Percentiles rank a stretch among this genome's conserved stretches.
Evolutionary conservation across 2,329 filamentous ascomycete species (phyloP).

Genomic region (Aspergillus neoniger): DNA sequence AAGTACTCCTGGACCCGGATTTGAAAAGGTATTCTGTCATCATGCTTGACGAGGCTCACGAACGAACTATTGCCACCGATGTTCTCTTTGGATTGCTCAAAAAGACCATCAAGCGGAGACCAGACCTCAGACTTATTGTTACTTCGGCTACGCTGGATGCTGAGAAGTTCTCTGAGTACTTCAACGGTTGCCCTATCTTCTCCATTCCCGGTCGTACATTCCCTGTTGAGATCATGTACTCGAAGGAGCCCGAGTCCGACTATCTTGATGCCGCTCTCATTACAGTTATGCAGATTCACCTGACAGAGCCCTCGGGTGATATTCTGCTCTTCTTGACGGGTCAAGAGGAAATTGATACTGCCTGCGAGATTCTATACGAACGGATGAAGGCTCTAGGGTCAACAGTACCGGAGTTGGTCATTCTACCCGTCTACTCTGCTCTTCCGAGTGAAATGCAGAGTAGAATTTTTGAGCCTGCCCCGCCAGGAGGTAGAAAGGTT

Average conservation of each 20-base stretch:
- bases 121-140: slow-evolving; percentile 91
- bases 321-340: slow-evolving; percentile 97
- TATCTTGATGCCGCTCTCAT: slow-evolving; percentile 93
- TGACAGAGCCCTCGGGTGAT: slow-evolving; percentile 88
- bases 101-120: slow-evolving; percentile 81
- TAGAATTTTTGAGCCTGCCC: slow-evolving; percentile 90
- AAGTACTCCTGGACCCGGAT: slow-evolving; percentile 89
- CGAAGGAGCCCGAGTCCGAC: slow-evolving; percentile 89
- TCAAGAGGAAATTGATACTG: slow-evolving; percentile 95
- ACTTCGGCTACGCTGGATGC: slow-evolving; percentile 96
- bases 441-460: slow-evolving; percentile 93
- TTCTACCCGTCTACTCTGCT: slow-evolving; percentile 93
- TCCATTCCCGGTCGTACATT: slow-evolving; percentile 93
- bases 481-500: slow-evolving; percentile 82
- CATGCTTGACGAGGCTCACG: slow-evolving; percentile 98
- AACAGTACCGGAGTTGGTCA: slow-evolving; percentile 85
- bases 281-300: slow-evolving; percentile 97
- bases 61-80: slow-evolving; percentile 93
- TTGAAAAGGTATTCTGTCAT: slow-evolving; percentile 90
- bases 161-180: slow-evolving; percentile 96
- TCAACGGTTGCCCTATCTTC: slow-evolving; percentile 94
- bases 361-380: slow-evolving; percentile 88
- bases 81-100: slow-evolving; percentile 93
- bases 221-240: slow-evolving; percentile 95
- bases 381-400: slow-evolving; percentile 94